A percentile compares a stretch with the other conserved stretches of the same genome.
These are phyloP conservation scores for Coemansia sp. DNA, from an alignment of 192 early-diverging fungal species.

Conservation along the genomic window DNA sequence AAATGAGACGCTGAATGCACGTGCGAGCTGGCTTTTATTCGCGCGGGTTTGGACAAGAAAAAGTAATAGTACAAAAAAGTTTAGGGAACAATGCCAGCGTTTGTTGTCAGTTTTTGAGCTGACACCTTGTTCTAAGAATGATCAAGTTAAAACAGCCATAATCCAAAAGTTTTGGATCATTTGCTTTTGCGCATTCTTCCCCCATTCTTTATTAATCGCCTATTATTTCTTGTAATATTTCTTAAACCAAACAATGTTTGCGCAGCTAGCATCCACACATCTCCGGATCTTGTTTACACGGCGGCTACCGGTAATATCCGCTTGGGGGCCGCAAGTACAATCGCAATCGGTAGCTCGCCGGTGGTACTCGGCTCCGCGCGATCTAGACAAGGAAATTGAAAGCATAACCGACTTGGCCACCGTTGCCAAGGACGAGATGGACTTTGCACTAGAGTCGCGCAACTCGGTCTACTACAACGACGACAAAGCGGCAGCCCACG, in stretches of 20 bases:
- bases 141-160: not conserved
- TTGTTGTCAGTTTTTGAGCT: not conserved
- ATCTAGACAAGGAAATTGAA: slow-evolving; percentile 51
- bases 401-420: slow-evolving; percentile 46
- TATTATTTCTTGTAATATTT: slow-evolving; percentile 3
- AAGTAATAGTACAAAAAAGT: not conserved
- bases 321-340: not conserved
- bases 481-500: slow-evolving; percentile 44
- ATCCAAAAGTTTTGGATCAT: not conserved
- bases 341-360: not conserved
- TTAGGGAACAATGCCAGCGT: not conserved
- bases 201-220: slow-evolving; percentile 1
- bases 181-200: slow-evolving; percentile 11
- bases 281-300: slow-evolving; percentile 23
- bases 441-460: slow-evolving; percentile 52
- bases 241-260: slow-evolving; percentile 16
- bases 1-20: not conserved
- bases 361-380: not conserved
- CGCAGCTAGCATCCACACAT: slow-evolving; percentile 15
- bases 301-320: not conserved
- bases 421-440: slow-evolving; percentile 53
- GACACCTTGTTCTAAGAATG: not conserved
- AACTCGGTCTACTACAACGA: slow-evolving; percentile 56
- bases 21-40: not conserved
- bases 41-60: not conserved